A percentile compares a stretch with the other conserved stretches of the same genome.
phyloP scores from a whole-genome alignment of 2,329 filamentous ascomycete genomes.

The Alternaria incomplexa region DNA sequence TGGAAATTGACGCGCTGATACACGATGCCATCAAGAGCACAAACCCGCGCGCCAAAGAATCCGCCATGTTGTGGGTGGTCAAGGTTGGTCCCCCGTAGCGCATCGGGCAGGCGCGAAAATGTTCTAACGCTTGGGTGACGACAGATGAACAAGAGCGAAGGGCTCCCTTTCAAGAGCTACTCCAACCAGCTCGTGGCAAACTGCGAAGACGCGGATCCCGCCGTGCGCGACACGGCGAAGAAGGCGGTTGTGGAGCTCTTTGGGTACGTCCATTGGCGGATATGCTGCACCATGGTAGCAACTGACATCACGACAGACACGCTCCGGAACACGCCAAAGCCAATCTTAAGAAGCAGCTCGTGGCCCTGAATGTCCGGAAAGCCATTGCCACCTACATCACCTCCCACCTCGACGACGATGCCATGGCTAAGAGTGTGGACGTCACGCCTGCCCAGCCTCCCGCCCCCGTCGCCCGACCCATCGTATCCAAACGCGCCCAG shows the following conservation, averaged over 20 bases:
- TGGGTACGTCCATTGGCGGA: constrained; percentile 57
- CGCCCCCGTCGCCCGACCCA: constrained; percentile 33
- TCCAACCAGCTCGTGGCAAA: constrained; percentile 83
- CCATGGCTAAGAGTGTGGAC: constrained; percentile 42
- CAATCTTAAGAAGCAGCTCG: constrained; percentile 85
- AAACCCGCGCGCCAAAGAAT: constrained; percentile 84
- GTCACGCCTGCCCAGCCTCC: constrained; percentile 26
- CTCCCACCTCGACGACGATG: constrained; percentile 75
- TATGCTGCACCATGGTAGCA: not conserved
- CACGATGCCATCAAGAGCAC: constrained; percentile 78
- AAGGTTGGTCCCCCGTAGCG: constrained; percentile 58
- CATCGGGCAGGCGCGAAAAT: not conserved
- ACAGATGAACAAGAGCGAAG: constrained; percentile 81
- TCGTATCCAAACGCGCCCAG: constrained; percentile 41
- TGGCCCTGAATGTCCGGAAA: constrained; percentile 82
- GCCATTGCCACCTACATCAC: constrained; percentile 84
- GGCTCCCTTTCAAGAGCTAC: constrained; percentile 80
- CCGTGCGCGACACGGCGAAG: constrained; percentile 85
- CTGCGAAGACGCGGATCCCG: constrained; percentile 87
- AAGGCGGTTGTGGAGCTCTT: constrained; percentile 85
- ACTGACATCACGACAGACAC: constrained; percentile 58
- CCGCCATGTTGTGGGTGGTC: constrained; percentile 82
- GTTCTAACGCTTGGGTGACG: constrained; percentile 18
- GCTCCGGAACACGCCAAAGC: constrained; percentile 84
- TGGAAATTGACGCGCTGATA: constrained; percentile 80